Conservation (phyloP, 2,329 filamentous ascomycete genomes). For the Ceratocystis alfenasii region DNA sequence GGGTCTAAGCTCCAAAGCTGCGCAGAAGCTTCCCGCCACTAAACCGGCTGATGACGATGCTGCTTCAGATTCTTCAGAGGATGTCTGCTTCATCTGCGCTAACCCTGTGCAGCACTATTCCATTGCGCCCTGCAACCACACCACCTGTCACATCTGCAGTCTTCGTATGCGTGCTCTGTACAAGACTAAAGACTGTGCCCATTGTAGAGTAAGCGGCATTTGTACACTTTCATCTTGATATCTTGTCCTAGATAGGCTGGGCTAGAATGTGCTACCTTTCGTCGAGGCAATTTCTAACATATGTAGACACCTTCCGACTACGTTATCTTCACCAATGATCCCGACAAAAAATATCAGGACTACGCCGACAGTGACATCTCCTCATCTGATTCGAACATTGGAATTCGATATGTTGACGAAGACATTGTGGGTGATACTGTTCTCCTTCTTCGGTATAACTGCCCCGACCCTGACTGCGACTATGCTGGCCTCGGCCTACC, state of each 20-base stretch:
- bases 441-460: slow-evolving; percentile 84
- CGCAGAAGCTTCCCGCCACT: slow-evolving; percentile 11
- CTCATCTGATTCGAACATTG: slow-evolving; percentile 70
- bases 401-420: slow-evolving; percentile 78
- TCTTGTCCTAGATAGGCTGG: background rate
- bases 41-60: slow-evolving; percentile 13
- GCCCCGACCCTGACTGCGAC: slow-evolving; percentile 68
- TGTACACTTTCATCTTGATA: background rate
- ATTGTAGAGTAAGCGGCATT: slow-evolving; percentile 63
- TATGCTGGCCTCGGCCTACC: slow-evolving; percentile 61
- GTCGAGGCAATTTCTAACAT: slow-evolving; percentile 23
- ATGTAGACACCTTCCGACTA: slow-evolving; percentile 54
- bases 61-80: slow-evolving; percentile 33
- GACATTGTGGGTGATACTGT: slow-evolving; percentile 88
- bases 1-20: background rate
- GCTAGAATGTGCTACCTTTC: background rate
- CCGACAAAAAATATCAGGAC: slow-evolving; percentile 72
- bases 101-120: slow-evolving; percentile 78
- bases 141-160: slow-evolving; percentile 92
- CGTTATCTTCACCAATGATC: slow-evolving; percentile 86
- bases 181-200: slow-evolving; percentile 92
- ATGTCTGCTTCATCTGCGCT: slow-evolving; percentile 96
- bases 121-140: slow-evolving; percentile 87
- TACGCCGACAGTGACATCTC: slow-evolving; percentile 62
- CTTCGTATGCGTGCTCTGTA: slow-evolving; percentile 84